These are phyloP conservation scores for Fistulinella cinereoalba DNA, from an alignment of 1,284 basidiomycete genomes.

Conservation along the genomic window DNA sequence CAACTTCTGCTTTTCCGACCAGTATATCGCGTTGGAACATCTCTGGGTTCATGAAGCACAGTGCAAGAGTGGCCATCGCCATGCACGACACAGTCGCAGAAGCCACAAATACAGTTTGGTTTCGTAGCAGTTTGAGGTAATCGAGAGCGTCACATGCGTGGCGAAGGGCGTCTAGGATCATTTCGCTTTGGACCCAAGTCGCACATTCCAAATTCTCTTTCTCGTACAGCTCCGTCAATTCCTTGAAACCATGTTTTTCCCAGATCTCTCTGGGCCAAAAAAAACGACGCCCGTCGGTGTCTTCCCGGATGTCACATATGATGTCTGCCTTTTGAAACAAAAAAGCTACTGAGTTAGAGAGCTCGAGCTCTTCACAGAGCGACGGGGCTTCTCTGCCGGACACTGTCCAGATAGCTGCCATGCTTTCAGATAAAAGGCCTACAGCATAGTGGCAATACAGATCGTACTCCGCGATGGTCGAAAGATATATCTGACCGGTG, in stretches of 20 bases:
- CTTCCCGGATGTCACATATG: constrained; percentile 93
- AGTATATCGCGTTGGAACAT: constrained; percentile 92
- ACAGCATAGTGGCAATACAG: constrained; percentile 99
- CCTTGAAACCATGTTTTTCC: constrained; percentile 71
- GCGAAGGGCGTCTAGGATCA: constrained; percentile 87
- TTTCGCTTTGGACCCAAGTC: constrained; percentile 79
- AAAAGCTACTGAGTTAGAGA: constrained; percentile 95
- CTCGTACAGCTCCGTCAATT: constrained; percentile 62
- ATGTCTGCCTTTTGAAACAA: constrained; percentile 98
- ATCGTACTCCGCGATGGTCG: constrained; percentile 84
- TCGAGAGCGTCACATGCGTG: constrained; percentile 88
- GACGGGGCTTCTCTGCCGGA: constrained; percentile 82
- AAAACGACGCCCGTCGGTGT: constrained; percentile 79
- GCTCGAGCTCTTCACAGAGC: constrained; percentile 79
- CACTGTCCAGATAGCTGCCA: constrained; percentile 87
- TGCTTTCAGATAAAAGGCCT: constrained; percentile 95
- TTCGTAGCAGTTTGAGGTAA: constrained; percentile 84
- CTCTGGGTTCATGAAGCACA: constrained; percentile 92
- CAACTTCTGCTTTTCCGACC: constrained; percentile 91
- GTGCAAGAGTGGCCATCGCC: constrained; percentile 92
- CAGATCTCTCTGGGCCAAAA: constrained; percentile 98
- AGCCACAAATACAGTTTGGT: constrained; percentile 95
- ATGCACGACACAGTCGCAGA: constrained; percentile 94
- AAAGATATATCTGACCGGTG: constrained; percentile 66
- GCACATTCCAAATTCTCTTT: constrained; percentile 60